phyloP scores from a whole-genome alignment of 2,329 filamentous ascomycete species.

The Colletotrichum viniferum region DNA sequence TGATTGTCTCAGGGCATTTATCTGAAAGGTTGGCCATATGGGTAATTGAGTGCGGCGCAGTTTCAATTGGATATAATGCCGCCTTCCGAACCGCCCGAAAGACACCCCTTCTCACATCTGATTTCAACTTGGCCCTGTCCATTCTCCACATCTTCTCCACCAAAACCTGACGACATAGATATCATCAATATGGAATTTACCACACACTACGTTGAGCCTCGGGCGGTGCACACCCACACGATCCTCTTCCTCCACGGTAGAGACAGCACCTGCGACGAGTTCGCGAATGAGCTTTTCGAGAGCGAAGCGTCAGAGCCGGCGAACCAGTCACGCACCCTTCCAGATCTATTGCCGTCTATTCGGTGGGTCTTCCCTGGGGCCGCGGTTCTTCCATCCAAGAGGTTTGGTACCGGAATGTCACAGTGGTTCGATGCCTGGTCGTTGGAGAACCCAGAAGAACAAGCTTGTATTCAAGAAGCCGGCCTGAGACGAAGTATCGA shows the following conservation, averaged over 20 bases:
- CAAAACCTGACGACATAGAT: too few species aligned
- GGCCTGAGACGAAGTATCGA: constrained; percentile 27
- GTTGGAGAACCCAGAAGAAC: constrained; percentile 14
- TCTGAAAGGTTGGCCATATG: too few species aligned
- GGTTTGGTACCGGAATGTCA: constrained; percentile 25
- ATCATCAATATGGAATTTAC: too few species aligned
- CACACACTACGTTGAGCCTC: background rate
- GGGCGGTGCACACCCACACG: constrained; percentile 45
- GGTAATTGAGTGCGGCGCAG: too few species aligned
- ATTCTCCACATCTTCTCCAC: too few species aligned
- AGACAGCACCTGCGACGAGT: constrained; percentile 42
- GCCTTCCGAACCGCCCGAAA: too few species aligned
- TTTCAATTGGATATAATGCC: too few species aligned
- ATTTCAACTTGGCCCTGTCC: too few species aligned
- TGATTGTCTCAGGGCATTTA: too few species aligned
- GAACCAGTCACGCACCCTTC: constrained; percentile 24
- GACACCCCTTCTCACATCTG: too few species aligned
- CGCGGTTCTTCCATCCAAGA: constrained; percentile 13
- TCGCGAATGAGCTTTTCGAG: constrained; percentile 44
- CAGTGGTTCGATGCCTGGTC: constrained; percentile 36
- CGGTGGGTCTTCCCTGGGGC: constrained; percentile 35
- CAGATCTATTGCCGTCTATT: constrained; percentile 25
- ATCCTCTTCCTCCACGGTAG: constrained; percentile 51
- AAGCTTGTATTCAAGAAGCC: constrained; percentile 23
- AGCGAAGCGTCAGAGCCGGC: constrained; percentile 29